phyloP scores from a whole-genome alignment of 2,329 filamentous ascomycete species.

The Colletotrichum echinochloae region DNA sequence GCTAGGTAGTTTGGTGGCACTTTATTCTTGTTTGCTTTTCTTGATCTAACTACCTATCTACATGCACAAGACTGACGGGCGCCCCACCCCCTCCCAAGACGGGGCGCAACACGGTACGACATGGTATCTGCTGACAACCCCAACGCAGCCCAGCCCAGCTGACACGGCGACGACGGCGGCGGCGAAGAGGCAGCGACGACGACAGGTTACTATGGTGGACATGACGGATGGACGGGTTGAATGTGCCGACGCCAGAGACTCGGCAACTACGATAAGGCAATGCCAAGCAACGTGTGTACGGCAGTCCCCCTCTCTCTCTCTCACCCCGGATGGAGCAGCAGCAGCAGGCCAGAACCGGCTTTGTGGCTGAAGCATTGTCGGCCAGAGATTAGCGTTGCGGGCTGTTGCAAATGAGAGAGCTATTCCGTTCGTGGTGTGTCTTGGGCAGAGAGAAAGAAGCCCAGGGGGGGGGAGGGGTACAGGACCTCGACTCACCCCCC shows the following conservation, averaged over 20 bases:
- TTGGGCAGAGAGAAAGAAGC: constrained; percentile 33
- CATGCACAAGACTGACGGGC: background rate
- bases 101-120: background rate
- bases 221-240: background rate
- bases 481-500: background rate
- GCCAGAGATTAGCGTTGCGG: constrained; percentile 14
- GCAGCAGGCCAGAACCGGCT: background rate
- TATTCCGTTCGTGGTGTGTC: constrained; percentile 33
- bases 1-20: too few relatives aligned
- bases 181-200: background rate
- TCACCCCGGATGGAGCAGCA: background rate
- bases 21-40: background rate
- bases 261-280: constrained; percentile 8
- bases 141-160: background rate
- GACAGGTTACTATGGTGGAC: background rate
- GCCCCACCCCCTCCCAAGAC: background rate
- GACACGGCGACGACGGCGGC: background rate
- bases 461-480: constrained; percentile 22
- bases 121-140: background rate
- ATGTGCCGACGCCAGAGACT: constrained; percentile 10
- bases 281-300: background rate
- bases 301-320: background rate
- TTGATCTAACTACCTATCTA: constrained; percentile 12
- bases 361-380: background rate
- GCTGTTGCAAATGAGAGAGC: constrained; percentile 22